Base-by-base conservation (phyloP, 1,284 basidiomycete species). In the Sanghuangporus baumii region DNA sequence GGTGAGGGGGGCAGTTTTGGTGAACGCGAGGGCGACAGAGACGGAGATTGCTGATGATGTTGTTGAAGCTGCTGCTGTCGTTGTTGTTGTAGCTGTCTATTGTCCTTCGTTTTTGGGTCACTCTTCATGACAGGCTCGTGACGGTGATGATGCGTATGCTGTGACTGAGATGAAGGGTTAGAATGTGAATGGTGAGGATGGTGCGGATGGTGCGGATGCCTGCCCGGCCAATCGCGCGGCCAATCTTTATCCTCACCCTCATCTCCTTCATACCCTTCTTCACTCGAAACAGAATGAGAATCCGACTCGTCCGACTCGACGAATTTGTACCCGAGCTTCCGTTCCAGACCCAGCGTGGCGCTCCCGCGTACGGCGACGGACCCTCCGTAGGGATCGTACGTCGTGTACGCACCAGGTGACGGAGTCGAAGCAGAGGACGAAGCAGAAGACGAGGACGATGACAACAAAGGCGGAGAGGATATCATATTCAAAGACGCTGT, bases 291-390 rank as follows among this genome's bases (percentile, higher is more conserved):
- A 31, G 48, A 48, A 48, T 1, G 11, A n/a, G 43, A 34, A 20
- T 26, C 47, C 18, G 46, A 59, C 8, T 59, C 57, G 36, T 41
- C 48, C 50, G 20, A 52, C 38, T 52, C 50, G 26, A 31, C 43
- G 43, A 46, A 46, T 3, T 46, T 46, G 16, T 57, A 52, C 18
- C 61, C 61, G 9, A 62, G 55, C 23, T 57, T 57, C 7, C 61
- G 55, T 36, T 62, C 61, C 8, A 62, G 23, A 1, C 61, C 61
- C 16, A 57, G 38, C 6, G 61, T 51, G 12, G 43, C 60, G 23
- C 52, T 62, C 11, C 55, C 55, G 3, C 56, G 50, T 8, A 62
- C 61, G 1, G 47, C 46, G n/a, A 23, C 12, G 18, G 34, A 41
- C 2, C 46, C 46, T 6, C 12, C 37, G 23, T 50, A 38, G 9